Conservation (phyloP, 345 rosid species). For the Conringia planisiliqua region DNA sequence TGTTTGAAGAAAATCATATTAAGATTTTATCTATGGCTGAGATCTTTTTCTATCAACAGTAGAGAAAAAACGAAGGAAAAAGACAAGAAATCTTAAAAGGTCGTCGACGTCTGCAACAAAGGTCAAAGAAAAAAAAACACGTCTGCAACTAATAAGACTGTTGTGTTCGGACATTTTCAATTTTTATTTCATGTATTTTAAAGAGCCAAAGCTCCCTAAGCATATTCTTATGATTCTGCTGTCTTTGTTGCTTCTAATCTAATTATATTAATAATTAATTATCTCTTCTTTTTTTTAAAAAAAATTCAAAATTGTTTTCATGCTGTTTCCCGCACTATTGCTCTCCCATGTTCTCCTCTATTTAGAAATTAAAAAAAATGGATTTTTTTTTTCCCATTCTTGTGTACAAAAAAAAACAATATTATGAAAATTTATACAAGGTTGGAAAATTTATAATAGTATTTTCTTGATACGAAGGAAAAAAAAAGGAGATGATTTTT, state of each 20-base stretch:
- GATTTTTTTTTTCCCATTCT: background rate
- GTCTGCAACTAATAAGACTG: background rate
- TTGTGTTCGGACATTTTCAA: background rate
- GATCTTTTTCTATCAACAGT: background rate
- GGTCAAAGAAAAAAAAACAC: too few relatives aligned
- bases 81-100: background rate
- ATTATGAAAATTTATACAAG: background rate
- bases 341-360: constrained; percentile 10
- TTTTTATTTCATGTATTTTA: background rate
- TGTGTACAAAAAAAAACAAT: background rate
- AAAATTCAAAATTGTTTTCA: background rate
- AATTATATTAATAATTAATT: background rate
- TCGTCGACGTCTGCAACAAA: too few relatives aligned
- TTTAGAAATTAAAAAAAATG: background rate
- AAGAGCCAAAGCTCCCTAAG: background rate
- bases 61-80: background rate
- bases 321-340: constrained; percentile 13
- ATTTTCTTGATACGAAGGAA: background rate
- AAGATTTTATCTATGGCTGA: background rate
- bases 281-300: background rate
- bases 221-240: constrained; percentile 5
- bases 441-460: background rate
- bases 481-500: background rate
- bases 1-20: background rate
- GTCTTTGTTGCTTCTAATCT: constrained; percentile 7